Conservation (phyloP, 768 basidiomycete species). For the Rhodotorula paludigena region DNA sequence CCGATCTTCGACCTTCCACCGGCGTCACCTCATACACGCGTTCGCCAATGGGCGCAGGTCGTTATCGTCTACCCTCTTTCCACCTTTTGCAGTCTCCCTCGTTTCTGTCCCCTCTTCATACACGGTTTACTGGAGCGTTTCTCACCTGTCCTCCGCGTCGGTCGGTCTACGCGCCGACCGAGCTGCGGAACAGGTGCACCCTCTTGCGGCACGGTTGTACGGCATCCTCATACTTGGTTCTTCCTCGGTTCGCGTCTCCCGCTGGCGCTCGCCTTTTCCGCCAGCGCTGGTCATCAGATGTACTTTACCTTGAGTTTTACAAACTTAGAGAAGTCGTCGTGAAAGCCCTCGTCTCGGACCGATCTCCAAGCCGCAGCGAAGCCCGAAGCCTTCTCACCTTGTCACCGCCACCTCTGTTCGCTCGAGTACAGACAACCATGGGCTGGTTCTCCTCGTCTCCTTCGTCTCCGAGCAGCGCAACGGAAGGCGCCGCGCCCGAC, state of each 20-base stretch:
- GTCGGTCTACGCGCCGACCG: too few species aligned
- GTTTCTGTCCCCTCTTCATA: background rate
- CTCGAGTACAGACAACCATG: background rate
- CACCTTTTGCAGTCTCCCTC: background rate
- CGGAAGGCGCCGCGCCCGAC: slow-evolving; percentile 11
- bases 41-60: too few species aligned
- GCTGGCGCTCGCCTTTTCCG: background rate
- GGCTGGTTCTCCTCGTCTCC: slow-evolving; percentile 31
- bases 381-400: too few species aligned
- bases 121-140: background rate
- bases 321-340: too few species aligned
- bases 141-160: too few species aligned
- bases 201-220: background rate
- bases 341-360: too few species aligned
- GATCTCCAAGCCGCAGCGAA: too few species aligned
- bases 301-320: too few species aligned
- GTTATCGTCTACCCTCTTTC: background rate
- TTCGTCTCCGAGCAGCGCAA: background rate
- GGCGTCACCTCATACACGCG: too few species aligned
- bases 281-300: too few species aligned
- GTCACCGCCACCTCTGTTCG: background rate
- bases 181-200: too few species aligned
- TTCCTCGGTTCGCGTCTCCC: background rate
- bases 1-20: too few species aligned
- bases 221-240: background rate